Percentiles rank a stretch among this genome's conserved stretches.
phyloP scores from a whole-genome alignment of 345 rosid genomes.

The Stellera chamaejasme region DNA sequence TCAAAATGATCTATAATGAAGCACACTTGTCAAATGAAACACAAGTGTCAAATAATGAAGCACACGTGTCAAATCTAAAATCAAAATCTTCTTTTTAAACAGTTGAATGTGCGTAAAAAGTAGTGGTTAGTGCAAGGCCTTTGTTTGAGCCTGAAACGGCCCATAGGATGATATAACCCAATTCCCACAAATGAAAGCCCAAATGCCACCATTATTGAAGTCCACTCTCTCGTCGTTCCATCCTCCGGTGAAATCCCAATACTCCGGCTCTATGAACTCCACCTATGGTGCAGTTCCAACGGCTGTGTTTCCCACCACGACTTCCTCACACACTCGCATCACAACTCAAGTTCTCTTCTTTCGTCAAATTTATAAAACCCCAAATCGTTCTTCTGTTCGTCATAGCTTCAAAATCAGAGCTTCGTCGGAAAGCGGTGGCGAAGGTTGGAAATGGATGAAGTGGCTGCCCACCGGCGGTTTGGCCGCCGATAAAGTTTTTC shows the following conservation, averaged over 20 bases:
- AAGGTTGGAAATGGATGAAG: constrained; percentile 40
- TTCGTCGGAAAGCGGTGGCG: constrained; percentile 24
- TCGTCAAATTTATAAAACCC: constrained; percentile 8
- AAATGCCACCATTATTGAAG: not conserved
- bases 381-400: constrained; percentile 6
- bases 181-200: constrained; percentile 12
- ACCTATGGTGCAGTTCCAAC: constrained; percentile 21
- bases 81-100: no score
- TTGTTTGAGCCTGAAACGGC: no score
- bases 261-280: constrained; percentile 32
- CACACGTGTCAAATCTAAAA: no score
- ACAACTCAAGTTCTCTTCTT: constrained; percentile 14
- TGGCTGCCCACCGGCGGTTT: constrained; percentile 51
- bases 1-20: no score
- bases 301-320: constrained; percentile 13
- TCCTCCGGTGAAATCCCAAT: not conserved
- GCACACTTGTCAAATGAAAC: no score
- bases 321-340: constrained; percentile 14
- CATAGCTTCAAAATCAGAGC: constrained; percentile 23
- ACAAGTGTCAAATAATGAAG: no score
- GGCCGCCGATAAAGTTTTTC: constrained; percentile 66
- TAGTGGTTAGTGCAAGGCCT: no score
- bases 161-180: not conserved
- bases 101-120: no score
- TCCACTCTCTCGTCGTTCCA: not conserved